phyloP scores from a whole-genome alignment of 768 basidiomycete genomes.

The Boletellus emodensis region DNA sequence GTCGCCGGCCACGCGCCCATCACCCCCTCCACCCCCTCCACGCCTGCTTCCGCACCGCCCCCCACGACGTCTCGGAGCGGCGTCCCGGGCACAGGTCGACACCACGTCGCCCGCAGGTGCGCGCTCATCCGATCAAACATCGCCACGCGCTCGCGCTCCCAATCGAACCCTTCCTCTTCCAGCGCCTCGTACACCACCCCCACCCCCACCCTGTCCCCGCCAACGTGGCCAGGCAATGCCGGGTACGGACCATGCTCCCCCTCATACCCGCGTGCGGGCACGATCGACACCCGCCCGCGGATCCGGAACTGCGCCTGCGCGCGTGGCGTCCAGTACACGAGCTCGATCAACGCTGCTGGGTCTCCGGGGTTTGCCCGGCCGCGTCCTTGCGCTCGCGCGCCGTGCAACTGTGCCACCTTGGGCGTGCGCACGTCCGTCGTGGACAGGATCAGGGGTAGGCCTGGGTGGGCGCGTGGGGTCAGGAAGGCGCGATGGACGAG shows the following conservation, averaged over 20 bases:
- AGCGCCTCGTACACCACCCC: slow-evolving; percentile 28
- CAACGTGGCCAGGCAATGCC: slow-evolving; percentile 4
- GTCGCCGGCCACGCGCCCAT: slow-evolving; percentile 47
- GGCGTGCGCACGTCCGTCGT: slow-evolving; percentile 72
- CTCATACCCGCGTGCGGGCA: slow-evolving; percentile 46
- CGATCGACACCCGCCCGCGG: slow-evolving; percentile 49
- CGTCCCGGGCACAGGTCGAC: slow-evolving; percentile 62
- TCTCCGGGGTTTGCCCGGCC: too few relatives aligned
- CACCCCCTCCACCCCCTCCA: slow-evolving; percentile 47
- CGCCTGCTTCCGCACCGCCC: slow-evolving; percentile 23
- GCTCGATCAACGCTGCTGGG: slow-evolving; percentile 38
- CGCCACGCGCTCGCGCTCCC: slow-evolving; percentile 62
- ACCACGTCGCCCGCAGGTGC: slow-evolving; percentile 69
- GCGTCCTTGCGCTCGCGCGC: slow-evolving; percentile 16
- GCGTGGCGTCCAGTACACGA: slow-evolving; percentile 71
- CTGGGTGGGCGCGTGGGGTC: slow-evolving; percentile 36
- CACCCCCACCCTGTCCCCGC: too few relatives aligned
- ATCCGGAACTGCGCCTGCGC: slow-evolving; percentile 74
- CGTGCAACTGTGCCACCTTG: slow-evolving; percentile 57
- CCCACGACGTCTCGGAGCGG: slow-evolving; percentile 33
- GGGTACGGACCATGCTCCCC: slow-evolving; percentile 9
- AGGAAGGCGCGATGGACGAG: slow-evolving; percentile 61
- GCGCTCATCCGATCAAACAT: slow-evolving; percentile 57
- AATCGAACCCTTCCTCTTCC: slow-evolving; percentile 37
- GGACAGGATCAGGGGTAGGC: slow-evolving; percentile 57